Conservation (phyloP, 495 filamentous ascomycete species). For the Bacidia gigantensis region DNA sequence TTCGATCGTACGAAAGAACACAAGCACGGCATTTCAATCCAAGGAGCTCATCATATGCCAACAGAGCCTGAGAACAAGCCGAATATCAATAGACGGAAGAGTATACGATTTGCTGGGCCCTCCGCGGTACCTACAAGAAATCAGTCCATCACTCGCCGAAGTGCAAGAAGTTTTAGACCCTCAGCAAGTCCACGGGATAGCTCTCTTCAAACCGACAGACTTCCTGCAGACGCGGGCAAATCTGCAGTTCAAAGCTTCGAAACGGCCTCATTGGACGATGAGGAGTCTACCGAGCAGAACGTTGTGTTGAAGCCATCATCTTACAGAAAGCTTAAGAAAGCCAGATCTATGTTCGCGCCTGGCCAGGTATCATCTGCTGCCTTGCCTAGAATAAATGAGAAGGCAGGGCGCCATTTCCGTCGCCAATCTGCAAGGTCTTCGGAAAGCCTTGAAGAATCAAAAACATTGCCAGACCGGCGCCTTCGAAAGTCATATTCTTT, state of each 20-base stretch:
- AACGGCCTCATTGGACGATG: background rate
- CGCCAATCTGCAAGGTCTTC: slow-evolving; percentile 11
- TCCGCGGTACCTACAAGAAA: slow-evolving; percentile 16
- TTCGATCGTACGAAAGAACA: slow-evolving; percentile 44
- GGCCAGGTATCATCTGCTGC: slow-evolving; percentile 28
- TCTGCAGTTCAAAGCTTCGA: background rate
- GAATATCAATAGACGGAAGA: slow-evolving; percentile 27
- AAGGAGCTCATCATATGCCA: background rate
- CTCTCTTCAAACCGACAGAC: slow-evolving; percentile 21
- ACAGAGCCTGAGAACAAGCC: slow-evolving; percentile 4
- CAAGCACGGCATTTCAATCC: background rate
- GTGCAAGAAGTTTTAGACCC: background rate
- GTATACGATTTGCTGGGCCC: slow-evolving; percentile 41
- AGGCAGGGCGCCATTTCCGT: slow-evolving; percentile 8
- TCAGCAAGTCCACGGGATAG: background rate
- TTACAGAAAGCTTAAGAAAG: slow-evolving; percentile 57
- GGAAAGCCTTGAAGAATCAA: slow-evolving; percentile 2
- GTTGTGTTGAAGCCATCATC: slow-evolving; percentile 55
- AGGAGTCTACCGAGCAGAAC: slow-evolving; percentile 36
- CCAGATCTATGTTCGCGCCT: slow-evolving; percentile 56
- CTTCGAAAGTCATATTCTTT: slow-evolving; percentile 51
- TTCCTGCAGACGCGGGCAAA: background rate
- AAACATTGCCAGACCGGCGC: slow-evolving; percentile 18
- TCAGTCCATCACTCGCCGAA: slow-evolving; percentile 16
- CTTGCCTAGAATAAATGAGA: slow-evolving; percentile 6